These are phyloP conservation scores for Strigomonas culicis DNA, from an alignment of 208 protist genomes.

Conservation along the genomic window DNA sequence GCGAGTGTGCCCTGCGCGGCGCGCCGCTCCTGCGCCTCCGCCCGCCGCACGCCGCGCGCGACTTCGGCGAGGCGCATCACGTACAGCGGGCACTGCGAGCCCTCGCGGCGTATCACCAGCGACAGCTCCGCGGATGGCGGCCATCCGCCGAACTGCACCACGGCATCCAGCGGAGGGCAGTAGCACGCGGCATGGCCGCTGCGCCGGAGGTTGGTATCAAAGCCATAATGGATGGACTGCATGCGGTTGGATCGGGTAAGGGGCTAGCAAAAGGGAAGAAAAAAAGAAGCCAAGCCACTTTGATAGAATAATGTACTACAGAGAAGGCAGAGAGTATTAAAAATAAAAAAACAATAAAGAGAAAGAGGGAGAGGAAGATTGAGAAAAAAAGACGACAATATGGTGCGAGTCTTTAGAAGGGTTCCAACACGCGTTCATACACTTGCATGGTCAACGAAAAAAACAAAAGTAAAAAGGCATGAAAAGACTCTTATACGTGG, in stretches of 20 bases:
- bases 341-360: slow-evolving; percentile 1
- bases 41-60: slow-evolving; percentile 23
- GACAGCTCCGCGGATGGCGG: slow-evolving; percentile 31
- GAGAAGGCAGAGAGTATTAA: neutral
- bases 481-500: no score
- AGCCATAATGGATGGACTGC: slow-evolving; percentile 34
- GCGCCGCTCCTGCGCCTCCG: slow-evolving; percentile 16
- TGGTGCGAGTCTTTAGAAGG: neutral
- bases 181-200: slow-evolving; percentile 46
- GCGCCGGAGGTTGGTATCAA: slow-evolving; percentile 28
- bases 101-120: slow-evolving; percentile 31
- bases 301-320: neutral
- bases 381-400: neutral
- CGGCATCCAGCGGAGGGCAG: slow-evolving; percentile 26
- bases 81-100: slow-evolving; percentile 34
- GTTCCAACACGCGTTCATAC: no score
- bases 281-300: neutral
- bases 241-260: slow-evolving; percentile 12
- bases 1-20: no score
- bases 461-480: neutral
- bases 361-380: neutral
- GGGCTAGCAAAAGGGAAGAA: neutral
- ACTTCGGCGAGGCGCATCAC: slow-evolving; percentile 24
- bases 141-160: slow-evolving; percentile 59
- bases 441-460: neutral